Percentiles rank a stretch among this genome's conserved stretches.
Evolutionary conservation across 2,329 filamentous ascomycete genomes (phyloP).

Genomic region (Sclerotinia minor): DNA sequence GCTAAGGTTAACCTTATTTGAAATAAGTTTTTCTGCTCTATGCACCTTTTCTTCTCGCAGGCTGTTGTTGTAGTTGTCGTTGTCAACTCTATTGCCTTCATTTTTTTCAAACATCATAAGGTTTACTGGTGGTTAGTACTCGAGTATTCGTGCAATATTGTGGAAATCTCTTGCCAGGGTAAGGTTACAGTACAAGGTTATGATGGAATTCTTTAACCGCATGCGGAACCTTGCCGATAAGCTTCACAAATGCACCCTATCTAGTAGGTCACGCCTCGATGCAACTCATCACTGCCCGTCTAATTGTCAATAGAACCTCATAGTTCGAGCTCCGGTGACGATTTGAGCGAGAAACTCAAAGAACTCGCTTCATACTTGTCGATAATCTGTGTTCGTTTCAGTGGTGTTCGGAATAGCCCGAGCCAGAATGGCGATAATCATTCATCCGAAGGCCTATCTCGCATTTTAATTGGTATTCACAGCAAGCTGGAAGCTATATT

Average conservation of each 20-base stretch:
- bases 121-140: too few species aligned
- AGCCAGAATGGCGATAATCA: background rate
- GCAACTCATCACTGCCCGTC: background rate
- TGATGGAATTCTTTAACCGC: slow-evolving; percentile 23
- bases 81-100: background rate
- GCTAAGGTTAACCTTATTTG: too few species aligned
- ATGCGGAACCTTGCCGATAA: slow-evolving; percentile 11
- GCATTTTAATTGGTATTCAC: slow-evolving; percentile 7
- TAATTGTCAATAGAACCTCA: background rate
- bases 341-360: background rate
- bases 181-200: background rate
- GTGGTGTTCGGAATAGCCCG: background rate
- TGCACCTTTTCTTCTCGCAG: too few species aligned
- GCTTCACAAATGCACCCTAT: background rate
- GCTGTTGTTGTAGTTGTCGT: too few species aligned
- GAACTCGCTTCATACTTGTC: slow-evolving; percentile 10
- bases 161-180: slow-evolving; percentile 10
- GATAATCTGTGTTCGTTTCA: background rate
- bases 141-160: background rate
- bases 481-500: background rate
- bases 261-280: background rate
- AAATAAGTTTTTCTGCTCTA: background rate
- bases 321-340: background rate
- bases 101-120: slow-evolving; percentile 22
- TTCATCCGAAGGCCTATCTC: background rate